These are phyloP conservation scores for Somion occarium DNA, from an alignment of 1,284 basidiomycete genomes.

Conservation along the genomic window DNA sequence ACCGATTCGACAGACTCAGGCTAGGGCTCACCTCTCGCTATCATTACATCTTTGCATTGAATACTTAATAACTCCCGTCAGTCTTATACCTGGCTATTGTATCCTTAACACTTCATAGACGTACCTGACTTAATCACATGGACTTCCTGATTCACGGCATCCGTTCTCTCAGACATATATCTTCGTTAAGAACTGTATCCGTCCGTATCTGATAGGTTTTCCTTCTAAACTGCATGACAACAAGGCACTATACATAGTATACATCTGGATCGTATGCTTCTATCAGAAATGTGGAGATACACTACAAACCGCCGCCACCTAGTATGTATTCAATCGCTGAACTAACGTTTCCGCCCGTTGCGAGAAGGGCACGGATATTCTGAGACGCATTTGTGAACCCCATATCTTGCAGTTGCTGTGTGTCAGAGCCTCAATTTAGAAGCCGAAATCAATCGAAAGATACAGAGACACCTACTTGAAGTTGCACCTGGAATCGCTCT, in stretches of 20 bases:
- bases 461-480: conserved; percentile 47
- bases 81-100: too few species aligned
- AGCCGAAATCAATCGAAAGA: background rate
- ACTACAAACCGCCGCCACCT: conserved; percentile 63
- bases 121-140: too few species aligned
- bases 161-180: too few species aligned
- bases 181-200: too few species aligned
- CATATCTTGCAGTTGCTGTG: conserved; percentile 84
- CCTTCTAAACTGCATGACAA: too few species aligned
- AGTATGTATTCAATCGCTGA: conserved; percentile 90
- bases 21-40: too few species aligned
- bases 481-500: conserved; percentile 84
- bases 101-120: too few species aligned
- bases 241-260: background rate
- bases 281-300: background rate
- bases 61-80: too few species aligned
- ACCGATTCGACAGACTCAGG: too few species aligned
- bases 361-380: conserved; percentile 84
- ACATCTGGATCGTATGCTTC: background rate
- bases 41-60: too few species aligned
- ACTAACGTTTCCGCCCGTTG: conserved; percentile 87
- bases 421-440: conserved; percentile 1
- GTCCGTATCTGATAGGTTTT: too few species aligned
- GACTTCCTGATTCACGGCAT: too few species aligned
- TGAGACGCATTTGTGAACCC: conserved; percentile 81